These are phyloP conservation scores for Petunia axillaris DNA, from an alignment of 257 asterid species.

Conservation along the genomic window DNA sequence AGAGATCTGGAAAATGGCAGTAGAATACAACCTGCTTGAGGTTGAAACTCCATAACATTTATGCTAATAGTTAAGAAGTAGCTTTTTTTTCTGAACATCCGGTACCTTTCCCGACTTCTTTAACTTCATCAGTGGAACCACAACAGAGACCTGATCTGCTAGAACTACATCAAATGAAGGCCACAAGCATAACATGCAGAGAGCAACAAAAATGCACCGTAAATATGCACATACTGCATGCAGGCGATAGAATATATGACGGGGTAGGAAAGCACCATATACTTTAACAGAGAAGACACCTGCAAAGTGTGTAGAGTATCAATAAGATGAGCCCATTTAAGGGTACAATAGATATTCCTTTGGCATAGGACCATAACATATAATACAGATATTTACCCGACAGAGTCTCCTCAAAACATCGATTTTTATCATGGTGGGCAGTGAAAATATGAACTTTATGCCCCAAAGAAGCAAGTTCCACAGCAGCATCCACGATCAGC, in stretches of 20 bases:
- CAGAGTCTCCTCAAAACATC: slow-evolving; percentile 88
- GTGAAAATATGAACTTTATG: slow-evolving; percentile 82
- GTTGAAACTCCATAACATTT: slow-evolving; percentile 9
- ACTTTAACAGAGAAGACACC: slow-evolving; percentile 77
- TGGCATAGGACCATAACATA: not conserved
- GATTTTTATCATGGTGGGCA: slow-evolving; percentile 76
- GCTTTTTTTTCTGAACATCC: slow-evolving; percentile 14
- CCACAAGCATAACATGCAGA: slow-evolving; percentile 61
- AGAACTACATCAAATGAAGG: slow-evolving; percentile 71
- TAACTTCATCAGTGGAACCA: slow-evolving; percentile 69
- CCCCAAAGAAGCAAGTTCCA: slow-evolving; percentile 73
- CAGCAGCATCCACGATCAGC: slow-evolving; percentile 87
- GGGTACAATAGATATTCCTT: not conserved
- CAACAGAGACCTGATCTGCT: slow-evolving; percentile 83
- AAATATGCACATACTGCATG: slow-evolving; percentile 87
- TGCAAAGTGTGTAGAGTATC: slow-evolving; percentile 31
- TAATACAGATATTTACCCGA: slow-evolving; percentile 50
- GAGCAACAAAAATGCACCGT: slow-evolving; percentile 80
- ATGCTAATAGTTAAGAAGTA: not conserved
- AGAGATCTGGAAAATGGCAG: slow-evolving; percentile 93
- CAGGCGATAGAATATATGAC: slow-evolving; percentile 66
- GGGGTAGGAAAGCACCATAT: slow-evolving; percentile 79
- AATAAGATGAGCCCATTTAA: slow-evolving; percentile 9
- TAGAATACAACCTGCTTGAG: slow-evolving; percentile 70
- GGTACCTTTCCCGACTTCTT: slow-evolving; percentile 76